Evolutionary conservation across 1,139 yeast species (phyloP), one percentile per base, ranked within the genome.

Genomic region (Pichia sp.): DNA sequence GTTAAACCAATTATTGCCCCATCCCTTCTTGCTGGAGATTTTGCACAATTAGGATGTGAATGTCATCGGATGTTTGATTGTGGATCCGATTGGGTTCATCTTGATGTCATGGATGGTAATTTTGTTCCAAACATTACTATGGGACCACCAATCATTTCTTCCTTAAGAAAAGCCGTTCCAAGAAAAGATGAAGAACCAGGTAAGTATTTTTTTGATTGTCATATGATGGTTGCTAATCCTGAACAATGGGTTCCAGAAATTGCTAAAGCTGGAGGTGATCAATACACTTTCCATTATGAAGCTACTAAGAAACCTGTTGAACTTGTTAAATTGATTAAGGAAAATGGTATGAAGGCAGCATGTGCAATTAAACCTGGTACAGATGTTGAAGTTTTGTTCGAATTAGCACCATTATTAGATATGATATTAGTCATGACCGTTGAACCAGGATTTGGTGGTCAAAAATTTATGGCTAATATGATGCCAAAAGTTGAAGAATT

Each of bases 371-470:
- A 91, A 64, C 99, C 99, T 41, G 85, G 82, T 26, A 93, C 99
- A 1, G 80, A 93, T 1, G 94, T 86, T 21, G 94, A 84, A 47
- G 95, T 77, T 3, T 72, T 89, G 37, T 80, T 71, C 66, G 86
- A 51, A 93, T 80, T 25, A 80, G 82, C 42, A 68, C 78, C 50
- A n/a, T 18, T 31, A 6, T 70, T 91, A 53, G 97, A 93, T 61
- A 85, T 91, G 95, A 91, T 88, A 8, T 72, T 91, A 48, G 82
- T 91, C 40, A 93, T 91, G 98, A 91, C 98, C 4, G 98, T 91
- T 33, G 98, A 91, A 64, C 98, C 98, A 8, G 98, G 98, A 1
- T 91, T 91, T 59, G 98, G 98, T 27, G 99, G 99, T 37, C 99
- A 91, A 65, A 84, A 83, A 63, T 93, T 91, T 70, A 88, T 86